A percentile compares a stretch with the other conserved stretches of the same genome.
These are phyloP conservation scores for Jaltomata sinuosa DNA, from an alignment of 257 asterid genomes.

Conservation along the genomic window DNA sequence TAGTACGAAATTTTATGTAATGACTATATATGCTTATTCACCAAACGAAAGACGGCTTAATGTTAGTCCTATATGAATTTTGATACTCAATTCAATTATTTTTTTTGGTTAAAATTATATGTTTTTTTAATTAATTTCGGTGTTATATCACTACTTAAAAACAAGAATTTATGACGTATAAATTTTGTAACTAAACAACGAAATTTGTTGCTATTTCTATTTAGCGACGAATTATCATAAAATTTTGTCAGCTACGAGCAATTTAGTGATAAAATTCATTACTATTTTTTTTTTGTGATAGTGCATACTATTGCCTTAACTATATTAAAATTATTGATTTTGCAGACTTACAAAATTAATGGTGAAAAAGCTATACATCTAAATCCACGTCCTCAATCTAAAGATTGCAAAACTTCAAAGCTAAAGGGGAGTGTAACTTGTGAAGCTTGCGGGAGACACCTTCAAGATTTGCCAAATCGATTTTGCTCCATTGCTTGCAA, in stretches of 20 bases:
- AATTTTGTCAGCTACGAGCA: background rate
- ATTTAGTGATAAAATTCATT: background rate
- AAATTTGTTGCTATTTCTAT: background rate
- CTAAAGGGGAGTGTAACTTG: constrained; percentile 41
- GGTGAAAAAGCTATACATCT: constrained; percentile 76
- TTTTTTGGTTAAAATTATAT: background rate
- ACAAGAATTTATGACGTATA: too few species aligned
- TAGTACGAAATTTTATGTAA: background rate
- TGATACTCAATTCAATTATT: background rate
- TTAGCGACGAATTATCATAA: too few species aligned
- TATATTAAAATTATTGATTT: background rate
- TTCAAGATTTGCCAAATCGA: constrained; percentile 59
- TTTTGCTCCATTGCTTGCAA: constrained; percentile 84
- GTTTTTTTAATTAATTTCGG: background rate
- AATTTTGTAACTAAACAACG: too few species aligned
- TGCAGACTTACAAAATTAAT: constrained; percentile 66
- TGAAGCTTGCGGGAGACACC: constrained; percentile 58
- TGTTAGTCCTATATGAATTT: background rate
- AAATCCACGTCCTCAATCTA: constrained; percentile 60
- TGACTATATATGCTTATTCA: background rate
- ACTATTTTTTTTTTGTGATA: background rate
- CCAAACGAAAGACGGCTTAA: background rate
- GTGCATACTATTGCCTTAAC: too few species aligned
- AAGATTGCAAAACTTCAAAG: constrained; percentile 39
- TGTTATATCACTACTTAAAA: background rate